phyloP scores from a whole-genome alignment of 2,329 filamentous ascomycete species.

The Hymenoscyphus albidus region DNA sequence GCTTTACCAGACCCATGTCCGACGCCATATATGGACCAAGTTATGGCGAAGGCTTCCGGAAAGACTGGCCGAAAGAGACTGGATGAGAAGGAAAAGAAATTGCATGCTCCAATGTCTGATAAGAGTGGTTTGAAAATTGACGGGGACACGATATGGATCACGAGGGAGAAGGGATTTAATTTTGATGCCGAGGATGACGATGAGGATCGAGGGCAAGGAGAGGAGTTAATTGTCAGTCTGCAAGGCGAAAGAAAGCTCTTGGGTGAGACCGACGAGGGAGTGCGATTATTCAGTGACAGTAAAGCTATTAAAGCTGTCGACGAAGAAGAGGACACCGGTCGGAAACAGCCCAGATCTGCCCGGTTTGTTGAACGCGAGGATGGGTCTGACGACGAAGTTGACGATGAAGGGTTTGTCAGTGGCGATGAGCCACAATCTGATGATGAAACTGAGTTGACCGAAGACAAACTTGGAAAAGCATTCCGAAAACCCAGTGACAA shows the following conservation, averaged over 20 bases:
- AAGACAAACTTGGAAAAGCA: conserved; percentile 57
- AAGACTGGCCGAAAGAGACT: conserved; percentile 76
- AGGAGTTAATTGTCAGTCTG: conserved; percentile 87
- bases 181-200: conserved; percentile 66
- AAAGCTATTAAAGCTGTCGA: conserved; percentile 59
- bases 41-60: conserved; percentile 75
- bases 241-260: conserved; percentile 79
- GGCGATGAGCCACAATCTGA: conserved; percentile 41
- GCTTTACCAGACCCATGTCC: conserved; percentile 90
- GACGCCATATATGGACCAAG: conserved; percentile 86
- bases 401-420: conserved; percentile 40
- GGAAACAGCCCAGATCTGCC: conserved; percentile 56
- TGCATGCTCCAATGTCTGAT: conserved; percentile 98
- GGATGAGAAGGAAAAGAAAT: conserved; percentile 93
- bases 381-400: conserved; percentile 54
- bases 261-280: conserved; percentile 75
- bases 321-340: conserved; percentile 57
- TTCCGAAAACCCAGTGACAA: conserved; percentile 53
- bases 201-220: conserved; percentile 81
- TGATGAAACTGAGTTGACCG: conserved; percentile 54
- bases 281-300: conserved; percentile 81
- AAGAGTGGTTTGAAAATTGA: conserved; percentile 94
- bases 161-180: conserved; percentile 65
- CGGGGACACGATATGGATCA: conserved; percentile 92
- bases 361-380: conserved; percentile 59